Evolutionary conservation across 140 eudicot genomes (phyloP).

Genomic region (Anethum foeniculum): DNA sequence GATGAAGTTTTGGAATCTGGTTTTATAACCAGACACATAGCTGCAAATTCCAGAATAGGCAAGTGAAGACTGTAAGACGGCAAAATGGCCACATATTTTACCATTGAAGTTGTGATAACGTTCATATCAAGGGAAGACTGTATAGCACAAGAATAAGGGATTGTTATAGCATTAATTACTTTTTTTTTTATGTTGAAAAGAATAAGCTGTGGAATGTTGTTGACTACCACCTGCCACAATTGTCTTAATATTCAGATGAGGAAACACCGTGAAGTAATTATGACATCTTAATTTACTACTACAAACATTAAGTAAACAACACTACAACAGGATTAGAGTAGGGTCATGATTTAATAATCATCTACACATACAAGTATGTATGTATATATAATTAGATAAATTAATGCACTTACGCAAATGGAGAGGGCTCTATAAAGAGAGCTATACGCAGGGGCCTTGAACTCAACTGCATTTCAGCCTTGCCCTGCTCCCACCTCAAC

Average conservation of each 20-base stretch:
- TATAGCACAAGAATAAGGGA: no score
- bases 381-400: no score
- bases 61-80: not conserved
- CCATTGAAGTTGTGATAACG: no score
- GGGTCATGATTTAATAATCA: no score
- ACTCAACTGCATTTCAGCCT: slow-evolving; percentile 49
- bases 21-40: slow-evolving; percentile 95
- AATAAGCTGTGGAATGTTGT: not conserved
- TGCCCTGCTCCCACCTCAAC: slow-evolving; percentile 26
- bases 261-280: not conserved
- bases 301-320: not conserved
- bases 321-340: no score
- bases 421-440: slow-evolving; percentile 96
- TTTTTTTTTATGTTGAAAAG: not conserved
- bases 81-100: no score
- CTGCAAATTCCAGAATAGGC: slow-evolving; percentile 36
- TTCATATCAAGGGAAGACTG: not conserved
- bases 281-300: not conserved
- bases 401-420: slow-evolving; percentile 70
- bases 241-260: no score
- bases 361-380: not conserved
- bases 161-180: no score
- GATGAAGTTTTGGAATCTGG: slow-evolving; percentile 91
- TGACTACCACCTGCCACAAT: not conserved
- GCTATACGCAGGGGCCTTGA: slow-evolving; percentile 80